A percentile compares a stretch with the other conserved stretches of the same genome.
Conservation (phyloP, 257 asterid species). For the Scutellaria barbata region DNA sequence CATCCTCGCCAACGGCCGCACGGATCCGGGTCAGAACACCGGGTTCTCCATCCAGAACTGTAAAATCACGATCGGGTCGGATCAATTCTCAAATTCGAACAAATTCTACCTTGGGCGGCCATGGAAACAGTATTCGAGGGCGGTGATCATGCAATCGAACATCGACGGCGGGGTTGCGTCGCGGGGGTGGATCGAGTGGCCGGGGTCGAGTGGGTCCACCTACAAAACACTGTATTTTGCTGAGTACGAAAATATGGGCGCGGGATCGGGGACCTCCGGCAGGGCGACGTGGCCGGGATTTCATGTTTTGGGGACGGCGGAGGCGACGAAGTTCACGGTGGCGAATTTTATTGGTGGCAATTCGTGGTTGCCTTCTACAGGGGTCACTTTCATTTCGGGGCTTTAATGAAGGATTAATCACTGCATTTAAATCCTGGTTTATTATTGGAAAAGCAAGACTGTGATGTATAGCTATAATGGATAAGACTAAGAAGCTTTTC, state of each 20-base stretch:
- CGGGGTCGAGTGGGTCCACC: slow-evolving; percentile 46
- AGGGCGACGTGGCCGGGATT: slow-evolving; percentile 69
- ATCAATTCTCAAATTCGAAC: slow-evolving; percentile 39
- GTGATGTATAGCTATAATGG: no score
- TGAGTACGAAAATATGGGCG: slow-evolving; percentile 59
- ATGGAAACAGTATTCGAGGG: slow-evolving; percentile 66
- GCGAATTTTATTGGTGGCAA: slow-evolving; percentile 58
- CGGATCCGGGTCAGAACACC: slow-evolving; percentile 72
- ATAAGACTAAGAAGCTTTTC: no score
- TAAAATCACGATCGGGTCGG: slow-evolving; percentile 49
- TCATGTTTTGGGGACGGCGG: slow-evolving; percentile 47
- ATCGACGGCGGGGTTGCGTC: slow-evolving; percentile 53
- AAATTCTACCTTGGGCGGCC: slow-evolving; percentile 64
- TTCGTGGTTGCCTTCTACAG: slow-evolving; percentile 78
- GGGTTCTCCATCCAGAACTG: slow-evolving; percentile 72
- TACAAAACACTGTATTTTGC: slow-evolving; percentile 57
- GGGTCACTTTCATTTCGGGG: slow-evolving; percentile 63
- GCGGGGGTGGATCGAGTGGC: slow-evolving; percentile 78
- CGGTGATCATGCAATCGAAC: slow-evolving; percentile 67
- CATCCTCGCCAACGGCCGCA: slow-evolving; percentile 64
- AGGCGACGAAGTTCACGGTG: slow-evolving; percentile 60
- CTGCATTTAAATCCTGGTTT: not conserved
- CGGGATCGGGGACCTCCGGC: slow-evolving; percentile 48
- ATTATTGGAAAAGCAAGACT: not conserved
- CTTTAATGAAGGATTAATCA: slow-evolving; percentile 34